phyloP scores from a whole-genome alignment of 2,329 filamentous ascomycete species.

The Epichloe bromicola region DNA sequence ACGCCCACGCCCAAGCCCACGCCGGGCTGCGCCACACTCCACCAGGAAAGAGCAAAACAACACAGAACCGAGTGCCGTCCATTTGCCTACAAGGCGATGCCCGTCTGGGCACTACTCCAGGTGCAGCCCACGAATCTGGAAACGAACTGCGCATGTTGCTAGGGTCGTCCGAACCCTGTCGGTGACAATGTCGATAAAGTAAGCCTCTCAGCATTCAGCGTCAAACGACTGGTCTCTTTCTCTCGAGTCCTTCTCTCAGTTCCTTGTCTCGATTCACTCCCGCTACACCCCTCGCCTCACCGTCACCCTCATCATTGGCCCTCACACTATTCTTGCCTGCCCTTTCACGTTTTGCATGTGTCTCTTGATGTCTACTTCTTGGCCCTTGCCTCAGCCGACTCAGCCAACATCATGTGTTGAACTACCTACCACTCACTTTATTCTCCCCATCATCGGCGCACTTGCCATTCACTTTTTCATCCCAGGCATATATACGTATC shows the following conservation, averaged over 20 bases:
- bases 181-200: slow-evolving; percentile 42
- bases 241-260: slow-evolving; percentile 3
- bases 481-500: not conserved
- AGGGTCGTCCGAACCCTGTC: slow-evolving; percentile 23
- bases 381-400: not conserved
- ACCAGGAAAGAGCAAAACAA: not conserved
- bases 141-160: slow-evolving; percentile 7
- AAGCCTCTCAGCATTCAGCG: slow-evolving; percentile 20
- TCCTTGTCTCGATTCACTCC: slow-evolving; percentile 4
- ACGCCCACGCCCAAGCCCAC: not conserved
- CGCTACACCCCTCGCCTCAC: not conserved
- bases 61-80: not conserved
- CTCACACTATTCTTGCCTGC: too few relatives aligned
- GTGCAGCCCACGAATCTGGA: slow-evolving; percentile 4
- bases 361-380: not conserved
- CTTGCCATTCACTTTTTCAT: not conserved
- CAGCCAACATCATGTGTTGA: not conserved
- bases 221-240: slow-evolving; percentile 4
- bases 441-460: not conserved
- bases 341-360: not conserved
- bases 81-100: not conserved
- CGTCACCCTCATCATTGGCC: not conserved
- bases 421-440: not conserved
- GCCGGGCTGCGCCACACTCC: not conserved
- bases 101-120: slow-evolving; percentile 1